These are phyloP conservation scores for Puccinia triticina DNA, from an alignment of 1,284 basidiomycete species.

Conservation along the genomic window DNA sequence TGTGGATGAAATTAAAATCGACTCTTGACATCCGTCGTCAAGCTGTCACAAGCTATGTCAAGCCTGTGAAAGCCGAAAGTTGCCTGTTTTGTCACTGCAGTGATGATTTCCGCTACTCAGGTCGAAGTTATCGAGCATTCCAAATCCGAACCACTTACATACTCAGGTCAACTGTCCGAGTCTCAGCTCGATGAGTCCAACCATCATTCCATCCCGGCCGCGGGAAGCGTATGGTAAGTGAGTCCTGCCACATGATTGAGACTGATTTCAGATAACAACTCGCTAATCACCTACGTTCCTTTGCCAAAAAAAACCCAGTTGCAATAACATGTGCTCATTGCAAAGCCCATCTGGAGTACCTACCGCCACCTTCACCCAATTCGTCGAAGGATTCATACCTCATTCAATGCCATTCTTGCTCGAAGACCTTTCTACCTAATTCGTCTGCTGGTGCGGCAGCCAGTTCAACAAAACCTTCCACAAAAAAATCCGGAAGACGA, in stretches of 20 bases:
- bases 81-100: too few species aligned
- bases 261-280: not conserved
- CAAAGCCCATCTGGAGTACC: constrained; percentile 47
- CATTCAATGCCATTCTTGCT: constrained; percentile 38
- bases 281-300: not conserved
- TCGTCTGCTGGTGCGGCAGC: not conserved
- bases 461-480: constrained; percentile 13
- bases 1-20: too few species aligned
- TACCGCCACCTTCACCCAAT: constrained; percentile 1
- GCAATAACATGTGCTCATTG: constrained; percentile 48
- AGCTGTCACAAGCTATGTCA: not conserved
- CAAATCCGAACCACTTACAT: not conserved
- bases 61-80: not conserved
- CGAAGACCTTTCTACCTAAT: constrained; percentile 37
- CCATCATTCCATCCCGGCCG: constrained; percentile 32
- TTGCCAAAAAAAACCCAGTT: constrained; percentile 22
- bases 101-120: too few species aligned
- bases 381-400: constrained; percentile 4
- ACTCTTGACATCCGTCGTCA: not conserved
- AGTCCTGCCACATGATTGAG: not conserved
- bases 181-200: constrained; percentile 30
- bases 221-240: constrained; percentile 48
- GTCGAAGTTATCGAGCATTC: too few species aligned
- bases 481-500: constrained; percentile 63
- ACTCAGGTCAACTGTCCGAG: not conserved